A percentile compares a stretch with the other conserved stretches of the same genome.
These are phyloP conservation scores for Petunia axillaris DNA, from an alignment of 257 asterid species.

Conservation along the genomic window DNA sequence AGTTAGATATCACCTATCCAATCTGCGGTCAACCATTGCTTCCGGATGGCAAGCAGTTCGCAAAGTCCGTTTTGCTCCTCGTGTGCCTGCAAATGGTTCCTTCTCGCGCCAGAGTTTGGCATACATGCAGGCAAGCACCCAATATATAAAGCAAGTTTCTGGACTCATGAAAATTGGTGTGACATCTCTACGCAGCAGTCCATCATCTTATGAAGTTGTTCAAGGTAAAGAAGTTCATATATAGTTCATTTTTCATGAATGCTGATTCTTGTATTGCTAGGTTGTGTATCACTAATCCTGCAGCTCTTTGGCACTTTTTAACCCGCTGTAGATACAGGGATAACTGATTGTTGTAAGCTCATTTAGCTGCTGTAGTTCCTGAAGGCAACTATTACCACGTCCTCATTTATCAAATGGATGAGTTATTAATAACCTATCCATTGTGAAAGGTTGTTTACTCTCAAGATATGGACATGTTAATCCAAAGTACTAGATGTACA, in stretches of 20 bases:
- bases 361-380: background rate
- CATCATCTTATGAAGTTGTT: conserved; percentile 48
- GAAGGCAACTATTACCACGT: background rate
- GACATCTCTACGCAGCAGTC: conserved; percentile 51
- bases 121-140: conserved; percentile 50
- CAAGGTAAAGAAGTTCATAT: conserved; percentile 39
- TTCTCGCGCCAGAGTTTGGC: conserved; percentile 59
- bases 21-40: conserved; percentile 38
- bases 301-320: background rate
- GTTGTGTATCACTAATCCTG: conserved; percentile 5
- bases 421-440: conserved; percentile 4
- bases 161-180: conserved; percentile 60
- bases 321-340: background rate
- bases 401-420: conserved; percentile 10
- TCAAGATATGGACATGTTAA: conserved; percentile 19
- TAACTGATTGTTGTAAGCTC: background rate
- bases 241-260: conserved; percentile 15
- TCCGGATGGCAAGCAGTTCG: conserved; percentile 54
- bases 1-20: conserved; percentile 38
- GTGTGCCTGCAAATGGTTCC: conserved; percentile 44
- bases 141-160: conserved; percentile 57
- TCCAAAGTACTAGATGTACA: too few species aligned
- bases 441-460: conserved; percentile 11
- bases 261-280: conserved; percentile 12
- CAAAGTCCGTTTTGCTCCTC: conserved; percentile 47